These are phyloP conservation scores for Orobanche coerulescens DNA, from an alignment of 257 asterid genomes.

Conservation along the genomic window DNA sequence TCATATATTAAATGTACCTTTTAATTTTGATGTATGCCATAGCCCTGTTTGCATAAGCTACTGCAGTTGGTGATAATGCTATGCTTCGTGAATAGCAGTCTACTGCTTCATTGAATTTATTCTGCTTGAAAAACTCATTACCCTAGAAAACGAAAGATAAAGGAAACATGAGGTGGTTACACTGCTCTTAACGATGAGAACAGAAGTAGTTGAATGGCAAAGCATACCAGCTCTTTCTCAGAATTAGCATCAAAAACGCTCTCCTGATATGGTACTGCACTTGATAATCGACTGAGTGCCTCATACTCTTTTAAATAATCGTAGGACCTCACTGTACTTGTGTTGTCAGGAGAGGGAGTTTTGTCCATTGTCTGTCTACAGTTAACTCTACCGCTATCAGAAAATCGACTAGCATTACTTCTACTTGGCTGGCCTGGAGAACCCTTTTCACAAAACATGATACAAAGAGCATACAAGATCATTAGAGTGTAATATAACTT, in stretches of 20 bases:
- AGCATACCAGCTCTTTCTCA: conserved; percentile 84
- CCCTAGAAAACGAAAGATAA: conserved; percentile 43
- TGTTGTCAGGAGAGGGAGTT: conserved; percentile 24
- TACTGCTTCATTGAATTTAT: conserved; percentile 82
- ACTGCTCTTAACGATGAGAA: conserved; percentile 7
- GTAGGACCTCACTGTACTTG: conserved; percentile 30
- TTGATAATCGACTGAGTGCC: conserved; percentile 49
- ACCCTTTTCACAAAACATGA: conserved; percentile 26
- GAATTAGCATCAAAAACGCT: conserved; percentile 68
- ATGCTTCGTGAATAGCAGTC: conserved; percentile 97
- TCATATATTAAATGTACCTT: conserved; percentile 40
- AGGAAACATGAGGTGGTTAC: conserved; percentile 5
- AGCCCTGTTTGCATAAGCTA: conserved; percentile 89
- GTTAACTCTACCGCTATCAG: conserved; percentile 31
- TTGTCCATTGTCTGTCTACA: conserved; percentile 27
- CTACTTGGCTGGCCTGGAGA: conserved; percentile 30
- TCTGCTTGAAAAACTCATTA: conserved; percentile 77
- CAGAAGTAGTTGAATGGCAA: conserved; percentile 6
- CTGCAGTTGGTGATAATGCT: conserved; percentile 89
- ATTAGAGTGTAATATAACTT: background rate
- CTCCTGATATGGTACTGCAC: conserved; percentile 42
- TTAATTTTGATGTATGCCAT: conserved; percentile 84
- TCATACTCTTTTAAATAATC: conserved; percentile 51
- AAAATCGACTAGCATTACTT: conserved; percentile 22
- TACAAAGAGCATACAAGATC: conserved; percentile 6